These are phyloP conservation scores for Tetracladium maxilliforme DNA, from an alignment of 2,329 filamentous ascomycete species.

Conservation along the genomic window DNA sequence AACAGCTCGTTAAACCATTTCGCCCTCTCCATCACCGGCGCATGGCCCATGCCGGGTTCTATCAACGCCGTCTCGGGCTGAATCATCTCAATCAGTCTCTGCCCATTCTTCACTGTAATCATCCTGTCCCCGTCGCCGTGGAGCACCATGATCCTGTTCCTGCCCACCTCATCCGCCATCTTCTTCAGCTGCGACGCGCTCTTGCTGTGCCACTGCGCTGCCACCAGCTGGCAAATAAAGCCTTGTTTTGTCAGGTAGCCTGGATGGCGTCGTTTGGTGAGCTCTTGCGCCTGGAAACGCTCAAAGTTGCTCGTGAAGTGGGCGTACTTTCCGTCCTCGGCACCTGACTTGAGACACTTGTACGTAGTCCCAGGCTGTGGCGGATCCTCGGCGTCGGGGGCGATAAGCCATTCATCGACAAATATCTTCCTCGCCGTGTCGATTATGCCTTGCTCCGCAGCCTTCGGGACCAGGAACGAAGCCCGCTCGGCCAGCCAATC, in stretches of 20 bases:
- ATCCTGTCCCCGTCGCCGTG: slow-evolving; percentile 69
- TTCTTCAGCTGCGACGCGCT: slow-evolving; percentile 45
- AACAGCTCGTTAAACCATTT: slow-evolving; percentile 44
- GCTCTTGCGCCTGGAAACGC: slow-evolving; percentile 67
- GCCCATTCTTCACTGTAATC: slow-evolving; percentile 57
- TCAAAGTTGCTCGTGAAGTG: slow-evolving; percentile 64
- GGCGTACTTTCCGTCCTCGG: too few relatives aligned
- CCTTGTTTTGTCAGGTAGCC: slow-evolving; percentile 47
- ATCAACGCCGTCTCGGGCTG: slow-evolving; percentile 45
- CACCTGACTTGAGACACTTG: too few relatives aligned
- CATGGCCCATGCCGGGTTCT: slow-evolving; percentile 62
- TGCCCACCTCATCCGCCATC: slow-evolving; percentile 54
- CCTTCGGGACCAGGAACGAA: slow-evolving; percentile 52
- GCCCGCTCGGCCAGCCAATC: slow-evolving; percentile 47
- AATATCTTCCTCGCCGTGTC: slow-evolving; percentile 56
- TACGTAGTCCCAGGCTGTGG: too few relatives aligned
- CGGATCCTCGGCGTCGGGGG: too few relatives aligned
- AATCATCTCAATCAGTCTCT: slow-evolving; percentile 51
- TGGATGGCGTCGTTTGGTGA: slow-evolving; percentile 52
- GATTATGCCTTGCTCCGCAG: slow-evolving; percentile 48
- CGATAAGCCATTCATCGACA: slow-evolving; percentile 42
- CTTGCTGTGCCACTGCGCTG: slow-evolving; percentile 71
- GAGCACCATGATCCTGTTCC: slow-evolving; percentile 60
- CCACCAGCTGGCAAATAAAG: slow-evolving; percentile 64
- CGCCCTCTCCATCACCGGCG: slow-evolving; percentile 55